A percentile compares a stretch with the other conserved stretches of the same genome.
Evolutionary conservation across 495 filamentous ascomycete species (phyloP).

Genomic region (Stereocaulon alpinum): DNA sequence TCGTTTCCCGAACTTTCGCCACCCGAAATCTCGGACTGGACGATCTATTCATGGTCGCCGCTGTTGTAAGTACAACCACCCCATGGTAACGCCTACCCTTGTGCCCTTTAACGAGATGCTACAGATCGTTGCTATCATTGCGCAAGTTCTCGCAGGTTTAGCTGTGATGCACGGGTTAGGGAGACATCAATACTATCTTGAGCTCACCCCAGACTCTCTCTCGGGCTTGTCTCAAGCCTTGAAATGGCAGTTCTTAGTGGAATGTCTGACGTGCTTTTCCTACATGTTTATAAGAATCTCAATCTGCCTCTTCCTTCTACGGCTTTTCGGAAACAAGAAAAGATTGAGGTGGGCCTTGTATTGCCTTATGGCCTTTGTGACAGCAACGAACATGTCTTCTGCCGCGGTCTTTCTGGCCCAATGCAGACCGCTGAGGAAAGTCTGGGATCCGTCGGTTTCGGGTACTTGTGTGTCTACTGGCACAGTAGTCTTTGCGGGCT

Average conservation of each 20-base stretch:
- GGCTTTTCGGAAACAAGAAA: slow-evolving; percentile 30
- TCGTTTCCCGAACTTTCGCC: background rate
- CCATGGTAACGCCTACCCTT: background rate
- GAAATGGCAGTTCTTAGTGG: slow-evolving; percentile 1
- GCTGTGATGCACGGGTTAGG: background rate
- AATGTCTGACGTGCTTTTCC: background rate
- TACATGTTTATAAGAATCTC: slow-evolving; percentile 35
- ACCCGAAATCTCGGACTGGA: background rate
- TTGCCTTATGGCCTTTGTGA: slow-evolving; percentile 30
- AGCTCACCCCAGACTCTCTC: background rate
- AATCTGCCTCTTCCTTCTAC: slow-evolving; percentile 37
- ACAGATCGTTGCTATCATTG: background rate
- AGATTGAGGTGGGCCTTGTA: slow-evolving; percentile 30
- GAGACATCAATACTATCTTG: slow-evolving; percentile 6
- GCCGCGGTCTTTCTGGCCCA: slow-evolving; percentile 36
- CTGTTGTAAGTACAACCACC: background rate
- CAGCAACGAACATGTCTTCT: slow-evolving; percentile 31
- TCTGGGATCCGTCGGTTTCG: slow-evolving; percentile 32
- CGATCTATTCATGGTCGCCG: slow-evolving; percentile 1
- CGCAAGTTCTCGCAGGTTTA: background rate
- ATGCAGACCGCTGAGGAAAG: slow-evolving; percentile 34
- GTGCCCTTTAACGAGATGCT: background rate
- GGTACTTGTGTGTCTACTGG: slow-evolving; percentile 32
- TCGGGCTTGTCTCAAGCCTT: background rate
- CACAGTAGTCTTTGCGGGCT: slow-evolving; percentile 33